phyloP scores from a whole-genome alignment of 2,329 filamentous ascomycete species.

The Canariomyces notabilis region DNA sequence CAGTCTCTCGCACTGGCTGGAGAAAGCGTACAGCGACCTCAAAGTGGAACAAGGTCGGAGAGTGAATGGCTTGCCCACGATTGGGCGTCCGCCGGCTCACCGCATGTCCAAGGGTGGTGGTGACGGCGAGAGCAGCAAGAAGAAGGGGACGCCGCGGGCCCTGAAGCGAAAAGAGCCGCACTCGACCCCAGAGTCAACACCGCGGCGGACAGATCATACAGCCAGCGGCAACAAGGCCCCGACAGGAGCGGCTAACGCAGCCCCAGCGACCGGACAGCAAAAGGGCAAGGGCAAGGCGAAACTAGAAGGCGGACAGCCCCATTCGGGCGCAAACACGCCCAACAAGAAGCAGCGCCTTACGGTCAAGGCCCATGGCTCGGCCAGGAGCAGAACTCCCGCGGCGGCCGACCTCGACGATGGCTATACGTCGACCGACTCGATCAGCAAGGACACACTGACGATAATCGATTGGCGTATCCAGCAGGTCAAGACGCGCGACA shows the following conservation, averaged over 20 bases:
- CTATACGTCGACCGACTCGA: slow-evolving; percentile 50
- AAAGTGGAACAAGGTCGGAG: slow-evolving; percentile 46
- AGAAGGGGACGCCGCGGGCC: slow-evolving; percentile 12
- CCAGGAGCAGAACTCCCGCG: background rate
- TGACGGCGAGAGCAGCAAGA: slow-evolving; percentile 19
- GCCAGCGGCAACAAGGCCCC: background rate
- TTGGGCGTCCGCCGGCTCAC: slow-evolving; percentile 50
- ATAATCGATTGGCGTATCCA: slow-evolving; percentile 47
- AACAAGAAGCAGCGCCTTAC: slow-evolving; percentile 8
- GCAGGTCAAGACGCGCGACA: slow-evolving; percentile 45
- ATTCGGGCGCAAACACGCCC: background rate
- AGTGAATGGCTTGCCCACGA: slow-evolving; percentile 53
- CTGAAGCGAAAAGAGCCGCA: slow-evolving; percentile 26
- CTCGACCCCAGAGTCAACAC: slow-evolving; percentile 16
- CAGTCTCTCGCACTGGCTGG: slow-evolving; percentile 45
- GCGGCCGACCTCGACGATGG: slow-evolving; percentile 35
- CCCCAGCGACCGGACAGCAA: background rate
- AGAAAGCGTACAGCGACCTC: slow-evolving; percentile 52
- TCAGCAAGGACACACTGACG: slow-evolving; percentile 40
- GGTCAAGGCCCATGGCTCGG: background rate
- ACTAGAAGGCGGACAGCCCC: background rate
- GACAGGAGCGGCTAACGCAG: background rate
- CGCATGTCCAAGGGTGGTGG: slow-evolving; percentile 31
- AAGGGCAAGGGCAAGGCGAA: slow-evolving; percentile 5
- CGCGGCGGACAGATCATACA: background rate